Percentiles rank a stretch among this genome's conserved stretches.
Evolutionary conservation across 495 filamentous ascomycete genomes (phyloP).

Genomic region (Xylaria flabelliformis): DNA sequence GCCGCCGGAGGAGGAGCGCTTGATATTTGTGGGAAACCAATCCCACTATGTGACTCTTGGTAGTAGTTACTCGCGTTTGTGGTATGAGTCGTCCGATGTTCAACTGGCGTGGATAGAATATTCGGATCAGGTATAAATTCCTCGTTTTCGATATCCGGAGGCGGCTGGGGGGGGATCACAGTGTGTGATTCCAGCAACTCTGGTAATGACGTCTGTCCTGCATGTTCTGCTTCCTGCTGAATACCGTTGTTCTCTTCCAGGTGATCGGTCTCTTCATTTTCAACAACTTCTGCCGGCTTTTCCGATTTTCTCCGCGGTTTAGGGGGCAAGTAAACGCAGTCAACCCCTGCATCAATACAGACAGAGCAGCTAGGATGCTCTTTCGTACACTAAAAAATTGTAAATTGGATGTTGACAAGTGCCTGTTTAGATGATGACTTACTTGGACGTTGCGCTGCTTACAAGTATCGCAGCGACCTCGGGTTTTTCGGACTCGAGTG

Average conservation of each 20-base stretch:
- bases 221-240: constrained; percentile 1
- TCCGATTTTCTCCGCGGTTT: constrained; percentile 37
- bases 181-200: constrained; percentile 7
- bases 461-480: constrained; percentile 50
- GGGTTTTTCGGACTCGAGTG: constrained; percentile 33
- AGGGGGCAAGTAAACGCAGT: constrained; percentile 46
- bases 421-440: constrained; percentile 14
- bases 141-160: constrained; percentile 37
- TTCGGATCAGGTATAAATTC: constrained; percentile 41
- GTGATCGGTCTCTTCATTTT: constrained; percentile 27
- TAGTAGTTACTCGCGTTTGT: constrained; percentile 31
- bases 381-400: constrained; percentile 49
- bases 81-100: constrained; percentile 18
- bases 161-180: not conserved
- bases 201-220: not conserved
- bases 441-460: constrained; percentile 40
- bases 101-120: constrained; percentile 34
- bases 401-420: not conserved
- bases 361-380: constrained; percentile 47
- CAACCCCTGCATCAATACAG: constrained; percentile 37
- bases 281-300: constrained; percentile 29
- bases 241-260: constrained; percentile 19
- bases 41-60: constrained; percentile 16
- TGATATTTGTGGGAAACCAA: constrained; percentile 30
- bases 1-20: constrained; percentile 26